Evolutionary conservation across 2,329 filamentous ascomycete genomes (phyloP).

Genomic region (Diaporthe citrichinensis): DNA sequence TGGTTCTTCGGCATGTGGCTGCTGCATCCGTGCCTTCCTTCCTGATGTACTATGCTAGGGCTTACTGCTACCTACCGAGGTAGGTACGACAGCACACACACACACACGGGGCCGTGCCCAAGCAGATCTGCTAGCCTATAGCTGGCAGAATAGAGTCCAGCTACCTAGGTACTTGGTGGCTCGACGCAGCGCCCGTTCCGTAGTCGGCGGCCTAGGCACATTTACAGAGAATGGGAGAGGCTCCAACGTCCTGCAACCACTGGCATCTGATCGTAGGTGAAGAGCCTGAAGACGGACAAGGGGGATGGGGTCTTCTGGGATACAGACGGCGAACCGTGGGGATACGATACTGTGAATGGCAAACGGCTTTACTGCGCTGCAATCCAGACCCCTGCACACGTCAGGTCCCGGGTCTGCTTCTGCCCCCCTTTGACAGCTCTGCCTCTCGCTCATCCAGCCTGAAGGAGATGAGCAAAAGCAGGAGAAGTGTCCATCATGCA

Average conservation of each 20-base stretch:
- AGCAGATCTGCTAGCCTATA: neutral
- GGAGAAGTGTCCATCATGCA: neutral
- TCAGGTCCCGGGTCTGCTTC: constrained; percentile 14
- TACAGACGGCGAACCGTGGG: neutral
- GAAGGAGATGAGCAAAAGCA: constrained; percentile 6
- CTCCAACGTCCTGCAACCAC: neutral
- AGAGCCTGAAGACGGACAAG: neutral
- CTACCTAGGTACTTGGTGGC: neutral
- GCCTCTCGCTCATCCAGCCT: neutral
- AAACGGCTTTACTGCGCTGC: neutral
- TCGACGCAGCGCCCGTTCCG: constrained; percentile 30
- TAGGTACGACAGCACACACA: no score
- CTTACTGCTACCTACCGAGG: no score
- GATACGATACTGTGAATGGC: neutral
- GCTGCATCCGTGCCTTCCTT: neutral
- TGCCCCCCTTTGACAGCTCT: constrained; percentile 6
- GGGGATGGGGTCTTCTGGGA: neutral
- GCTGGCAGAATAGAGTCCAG: neutral
- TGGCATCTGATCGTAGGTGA: neutral
- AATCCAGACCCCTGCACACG: constrained; percentile 4
- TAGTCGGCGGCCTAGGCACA: constrained; percentile 34
- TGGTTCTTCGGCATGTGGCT: constrained; percentile 4
- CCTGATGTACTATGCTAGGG: neutral
- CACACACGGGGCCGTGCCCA: constrained; percentile 1
- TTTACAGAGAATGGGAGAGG: neutral